Conservation (phyloP, 2,329 filamentous ascomycete genomes). For the Venturia aucupariae region DNA sequence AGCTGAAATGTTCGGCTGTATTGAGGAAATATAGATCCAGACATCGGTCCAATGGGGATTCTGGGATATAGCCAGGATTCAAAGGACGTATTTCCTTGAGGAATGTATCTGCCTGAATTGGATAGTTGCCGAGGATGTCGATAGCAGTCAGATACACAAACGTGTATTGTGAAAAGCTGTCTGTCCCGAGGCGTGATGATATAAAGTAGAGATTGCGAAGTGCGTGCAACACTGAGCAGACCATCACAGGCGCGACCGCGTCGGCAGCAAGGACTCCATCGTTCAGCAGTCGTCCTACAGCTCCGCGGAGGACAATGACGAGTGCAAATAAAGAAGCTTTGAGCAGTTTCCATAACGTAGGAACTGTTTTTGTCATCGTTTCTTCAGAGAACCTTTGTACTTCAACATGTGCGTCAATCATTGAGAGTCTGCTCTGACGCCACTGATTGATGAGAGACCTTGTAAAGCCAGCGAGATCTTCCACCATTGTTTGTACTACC, state of each 20-base stretch:
- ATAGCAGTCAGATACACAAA: conserved; percentile 78
- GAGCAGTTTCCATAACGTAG: conserved; percentile 64
- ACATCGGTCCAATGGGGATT: conserved; percentile 57
- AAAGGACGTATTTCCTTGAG: conserved; percentile 53
- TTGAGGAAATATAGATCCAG: conserved; percentile 87
- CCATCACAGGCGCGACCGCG: conserved; percentile 53
- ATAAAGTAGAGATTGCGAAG: conserved; percentile 77
- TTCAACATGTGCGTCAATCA: conserved; percentile 62
- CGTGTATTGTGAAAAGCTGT: conserved; percentile 70
- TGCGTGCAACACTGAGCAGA: conserved; percentile 61
- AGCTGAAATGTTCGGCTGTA: conserved; percentile 71
- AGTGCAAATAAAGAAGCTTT: conserved; percentile 67
- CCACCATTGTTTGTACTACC: conserved; percentile 45
- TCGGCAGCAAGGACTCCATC: conserved; percentile 47
- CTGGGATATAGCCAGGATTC: conserved; percentile 47
- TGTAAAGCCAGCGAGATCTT: conserved; percentile 59
- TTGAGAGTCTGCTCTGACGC: conserved; percentile 64
- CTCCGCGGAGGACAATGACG: conserved; percentile 64
- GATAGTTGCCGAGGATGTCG: conserved; percentile 68
- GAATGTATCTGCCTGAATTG: conserved; percentile 56
- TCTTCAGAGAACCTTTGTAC: conserved; percentile 52
- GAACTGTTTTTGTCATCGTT: conserved; percentile 57
- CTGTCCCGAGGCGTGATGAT: conserved; percentile 62
- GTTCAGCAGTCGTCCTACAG: conserved; percentile 56
- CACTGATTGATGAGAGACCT: conserved; percentile 60